Evolutionary conservation across 352 stramenopile genomes (phyloP).

Genomic region (Phytophthora syringae): DNA sequence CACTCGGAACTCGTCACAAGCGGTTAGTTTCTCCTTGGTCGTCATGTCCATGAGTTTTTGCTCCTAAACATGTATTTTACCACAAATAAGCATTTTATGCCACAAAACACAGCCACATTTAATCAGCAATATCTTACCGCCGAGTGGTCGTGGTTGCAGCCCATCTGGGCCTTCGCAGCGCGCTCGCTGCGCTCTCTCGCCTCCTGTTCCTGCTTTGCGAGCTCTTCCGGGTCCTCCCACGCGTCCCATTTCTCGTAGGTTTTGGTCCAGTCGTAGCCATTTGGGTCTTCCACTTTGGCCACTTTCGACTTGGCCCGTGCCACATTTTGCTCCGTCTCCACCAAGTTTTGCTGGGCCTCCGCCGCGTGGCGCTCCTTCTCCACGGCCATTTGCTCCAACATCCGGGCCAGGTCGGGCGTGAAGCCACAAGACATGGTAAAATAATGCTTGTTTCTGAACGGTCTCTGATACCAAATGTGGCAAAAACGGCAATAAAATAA

Average conservation of each 20-base stretch:
- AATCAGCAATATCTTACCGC: constrained; percentile 36
- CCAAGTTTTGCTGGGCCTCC: constrained; percentile 42
- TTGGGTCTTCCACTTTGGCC: constrained; percentile 24
- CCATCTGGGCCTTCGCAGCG: constrained; percentile 48
- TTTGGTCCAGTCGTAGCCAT: constrained; percentile 75
- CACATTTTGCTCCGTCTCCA: constrained; percentile 48
- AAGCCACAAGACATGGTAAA: constrained; percentile 66
- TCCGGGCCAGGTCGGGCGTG: constrained; percentile 68
- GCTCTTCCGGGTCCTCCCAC: constrained; percentile 84
- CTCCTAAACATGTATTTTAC: constrained; percentile 37
- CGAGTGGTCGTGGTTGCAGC: constrained; percentile 89
- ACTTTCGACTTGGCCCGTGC: constrained; percentile 46
- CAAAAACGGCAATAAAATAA: no score
- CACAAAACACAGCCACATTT: constrained; percentile 4
- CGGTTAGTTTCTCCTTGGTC: constrained; percentile 58
- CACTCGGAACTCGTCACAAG: constrained; percentile 71
- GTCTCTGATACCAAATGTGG: not conserved
- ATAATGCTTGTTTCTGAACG: not conserved
- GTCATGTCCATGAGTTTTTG: constrained; percentile 90
- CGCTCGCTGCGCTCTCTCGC: constrained; percentile 69
- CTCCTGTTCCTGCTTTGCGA: constrained; percentile 67
- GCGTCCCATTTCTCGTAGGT: constrained; percentile 84
- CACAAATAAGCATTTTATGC: constrained; percentile 14
- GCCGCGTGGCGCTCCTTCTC: constrained; percentile 62
- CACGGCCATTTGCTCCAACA: constrained; percentile 69